phyloP scores from a whole-genome alignment of 2,329 filamentous ascomycete genomes.

The Dactylellina cionopaga region DNA sequence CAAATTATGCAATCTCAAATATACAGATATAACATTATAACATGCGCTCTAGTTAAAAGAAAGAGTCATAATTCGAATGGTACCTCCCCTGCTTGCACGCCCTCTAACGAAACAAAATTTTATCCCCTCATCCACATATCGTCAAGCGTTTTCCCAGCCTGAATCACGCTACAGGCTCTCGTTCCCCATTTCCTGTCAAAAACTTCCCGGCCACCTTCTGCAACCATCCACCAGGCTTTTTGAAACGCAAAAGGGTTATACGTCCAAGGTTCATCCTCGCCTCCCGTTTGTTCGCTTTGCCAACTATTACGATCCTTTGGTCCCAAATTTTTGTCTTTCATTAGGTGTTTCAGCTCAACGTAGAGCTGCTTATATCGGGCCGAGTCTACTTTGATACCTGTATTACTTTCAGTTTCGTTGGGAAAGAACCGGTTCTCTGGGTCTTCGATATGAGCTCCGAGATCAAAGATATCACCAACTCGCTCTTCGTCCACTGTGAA shows the following conservation, averaged over 20 bases:
- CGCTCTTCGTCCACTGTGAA: slow-evolving; percentile 4
- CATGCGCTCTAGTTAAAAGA: too few species aligned
- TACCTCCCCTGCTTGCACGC: slow-evolving; percentile 53
- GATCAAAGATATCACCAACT: slow-evolving; percentile 59
- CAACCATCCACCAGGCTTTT: slow-evolving; percentile 53
- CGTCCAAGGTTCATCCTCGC: slow-evolving; percentile 67
- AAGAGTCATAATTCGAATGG: neutral
- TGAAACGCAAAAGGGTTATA: slow-evolving; percentile 60
- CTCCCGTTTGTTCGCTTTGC: slow-evolving; percentile 66
- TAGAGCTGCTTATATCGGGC: slow-evolving; percentile 33
- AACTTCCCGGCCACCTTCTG: slow-evolving; percentile 52
- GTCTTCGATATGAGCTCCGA: slow-evolving; percentile 53
- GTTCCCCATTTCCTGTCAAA: slow-evolving; percentile 57
- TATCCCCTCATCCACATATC: slow-evolving; percentile 39
- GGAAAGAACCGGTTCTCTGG: slow-evolving; percentile 41
- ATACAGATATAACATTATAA: too few species aligned
- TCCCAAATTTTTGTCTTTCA: slow-evolving; percentile 1
- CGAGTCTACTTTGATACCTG: slow-evolving; percentile 52
- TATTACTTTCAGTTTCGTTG: slow-evolving; percentile 15
- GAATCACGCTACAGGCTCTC: slow-evolving; percentile 27
- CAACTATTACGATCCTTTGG: slow-evolving; percentile 64
- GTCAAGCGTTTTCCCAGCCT: slow-evolving; percentile 21
- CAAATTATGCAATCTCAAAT: too few species aligned
- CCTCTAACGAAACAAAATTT: too few species aligned
- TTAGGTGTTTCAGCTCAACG: slow-evolving; percentile 59